Evolutionary conservation across 2,329 filamentous ascomycete species (phyloP), one percentile per base, ranked within the genome.

Genomic region (Curvularia spicifera): DNA sequence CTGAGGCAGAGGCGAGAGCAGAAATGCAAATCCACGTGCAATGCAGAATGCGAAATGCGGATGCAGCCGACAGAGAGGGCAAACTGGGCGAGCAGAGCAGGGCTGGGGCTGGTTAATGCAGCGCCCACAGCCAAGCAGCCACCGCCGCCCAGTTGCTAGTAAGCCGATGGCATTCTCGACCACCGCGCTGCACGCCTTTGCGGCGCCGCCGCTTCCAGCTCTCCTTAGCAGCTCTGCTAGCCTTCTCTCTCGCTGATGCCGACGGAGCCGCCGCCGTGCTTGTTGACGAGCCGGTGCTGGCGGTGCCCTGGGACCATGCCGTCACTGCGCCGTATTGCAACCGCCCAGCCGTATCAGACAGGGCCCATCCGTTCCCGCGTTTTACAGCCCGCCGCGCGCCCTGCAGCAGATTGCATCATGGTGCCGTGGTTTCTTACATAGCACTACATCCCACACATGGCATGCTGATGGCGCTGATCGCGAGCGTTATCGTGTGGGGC

Each of bases 111-210:
- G 51, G 50, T 54, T 56, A 57, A 59, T 61, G 52, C 47, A 28
- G 22, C 9, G 40, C 22, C 42, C 12, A 26, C 22, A 24, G 40
- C 64, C 56, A 60, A 66, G 60, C 57, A 50, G 48, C 2, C 20
- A 20, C 12, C 40, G 26, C 1, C 26, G 26, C 26, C 26, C 26
- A 28, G 26, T 24, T 24, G 22, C 22, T 24, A 4, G 3, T 4
- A 24, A 4, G 22, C 22, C 22, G 3, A 33, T 33, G 33, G 33
- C 33, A 1, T n/a, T 35, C 29, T 24, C 18, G 45, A 22, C 40
- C 20, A 22, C 31, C 31, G 33, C 7, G 5, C 33, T n/a, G 42
- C 42, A 31, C 29, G 28, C 28, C 28, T 29, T 29, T 24, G 22
- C 22, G 22, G 3, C 22, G 22, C 22, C 3, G 4, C 22, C 22